Conservation (phyloP, 192 early-diverging fungal genomes). For the Jimgerdemannia lactiflua region DNA sequence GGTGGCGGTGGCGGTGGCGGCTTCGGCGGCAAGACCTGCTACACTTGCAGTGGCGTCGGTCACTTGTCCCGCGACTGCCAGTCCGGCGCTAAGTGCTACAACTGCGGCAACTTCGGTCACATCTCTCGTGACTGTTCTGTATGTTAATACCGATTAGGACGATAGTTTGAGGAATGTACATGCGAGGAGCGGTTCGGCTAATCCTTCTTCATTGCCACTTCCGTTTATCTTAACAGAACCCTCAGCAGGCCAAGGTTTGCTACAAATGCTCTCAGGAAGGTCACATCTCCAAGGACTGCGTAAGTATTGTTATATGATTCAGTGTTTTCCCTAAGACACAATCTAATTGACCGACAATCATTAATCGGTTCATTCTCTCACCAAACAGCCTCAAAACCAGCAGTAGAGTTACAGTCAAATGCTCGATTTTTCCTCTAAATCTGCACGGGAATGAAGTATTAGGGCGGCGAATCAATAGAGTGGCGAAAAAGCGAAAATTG, state of each 20-base stretch:
- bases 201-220: neutral
- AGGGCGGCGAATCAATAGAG: neutral
- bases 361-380: neutral
- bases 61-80: slow-evolving; percentile 53
- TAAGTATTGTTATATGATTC: neutral
- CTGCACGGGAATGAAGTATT: neutral
- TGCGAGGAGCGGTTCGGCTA: neutral
- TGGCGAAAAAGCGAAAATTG: too few relatives aligned
- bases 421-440: neutral
- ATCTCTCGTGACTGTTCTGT: slow-evolving; percentile 2
- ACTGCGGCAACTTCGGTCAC: slow-evolving; percentile 44
- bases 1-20: neutral
- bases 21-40: slow-evolving; percentile 31
- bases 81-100: slow-evolving; percentile 49
- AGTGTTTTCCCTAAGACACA: too few relatives aligned
- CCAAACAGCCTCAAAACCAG: neutral
- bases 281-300: slow-evolving; percentile 25
- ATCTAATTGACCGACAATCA: neutral
- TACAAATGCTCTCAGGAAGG: slow-evolving; percentile 52
- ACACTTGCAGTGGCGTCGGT: slow-evolving; percentile 38
- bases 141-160: neutral
- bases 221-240: neutral
- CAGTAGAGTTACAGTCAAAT: neutral
- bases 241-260: slow-evolving; percentile 37
- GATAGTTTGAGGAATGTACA: neutral